These are phyloP conservation scores for Tulasnella sp. DNA, from an alignment of 768 basidiomycete genomes.

Conservation along the genomic window DNA sequence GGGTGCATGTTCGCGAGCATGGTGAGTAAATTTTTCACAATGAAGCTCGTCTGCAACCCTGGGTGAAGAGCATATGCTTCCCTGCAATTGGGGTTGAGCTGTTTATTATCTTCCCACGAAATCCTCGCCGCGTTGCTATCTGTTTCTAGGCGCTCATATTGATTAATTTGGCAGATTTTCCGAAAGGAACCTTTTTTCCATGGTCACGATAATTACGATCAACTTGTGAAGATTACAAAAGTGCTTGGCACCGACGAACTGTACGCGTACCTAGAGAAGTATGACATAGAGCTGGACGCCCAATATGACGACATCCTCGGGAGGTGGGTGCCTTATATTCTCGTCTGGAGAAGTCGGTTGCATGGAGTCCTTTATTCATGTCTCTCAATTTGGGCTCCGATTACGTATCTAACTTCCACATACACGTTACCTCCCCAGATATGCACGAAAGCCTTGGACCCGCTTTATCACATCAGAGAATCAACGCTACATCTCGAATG, in stretches of 20 bases:
- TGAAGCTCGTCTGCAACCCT: too few species aligned
- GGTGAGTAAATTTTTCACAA: conserved; percentile 35
- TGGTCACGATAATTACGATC: conserved; percentile 60
- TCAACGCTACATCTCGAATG: conserved; percentile 43
- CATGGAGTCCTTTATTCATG: too few species aligned
- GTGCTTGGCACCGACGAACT: conserved; percentile 56
- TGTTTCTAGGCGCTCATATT: too few species aligned
- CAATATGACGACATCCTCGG: conserved; percentile 44
- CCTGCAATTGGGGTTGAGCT: too few species aligned
- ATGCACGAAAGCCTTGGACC: conserved; percentile 52
- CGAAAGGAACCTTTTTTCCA: conserved; percentile 65
- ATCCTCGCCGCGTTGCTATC: too few species aligned
- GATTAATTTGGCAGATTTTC: conserved; percentile 61
- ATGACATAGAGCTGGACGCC: conserved; percentile 53
- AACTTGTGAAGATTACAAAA: conserved; percentile 55
- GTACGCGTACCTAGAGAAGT: conserved; percentile 44
- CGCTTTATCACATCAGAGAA: conserved; percentile 47
- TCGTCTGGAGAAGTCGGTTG: too few species aligned
- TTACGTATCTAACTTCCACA: too few species aligned
- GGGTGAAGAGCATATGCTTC: too few species aligned
- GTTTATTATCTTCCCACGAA: too few species aligned
- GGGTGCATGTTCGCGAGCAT: conserved; percentile 66
- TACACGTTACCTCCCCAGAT: too few species aligned
- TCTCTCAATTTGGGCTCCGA: too few species aligned
- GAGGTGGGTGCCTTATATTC: conserved; percentile 24